phyloP scores from a whole-genome alignment of 192 early-diverging fungal genomes.

The Endogone sp. region DNA sequence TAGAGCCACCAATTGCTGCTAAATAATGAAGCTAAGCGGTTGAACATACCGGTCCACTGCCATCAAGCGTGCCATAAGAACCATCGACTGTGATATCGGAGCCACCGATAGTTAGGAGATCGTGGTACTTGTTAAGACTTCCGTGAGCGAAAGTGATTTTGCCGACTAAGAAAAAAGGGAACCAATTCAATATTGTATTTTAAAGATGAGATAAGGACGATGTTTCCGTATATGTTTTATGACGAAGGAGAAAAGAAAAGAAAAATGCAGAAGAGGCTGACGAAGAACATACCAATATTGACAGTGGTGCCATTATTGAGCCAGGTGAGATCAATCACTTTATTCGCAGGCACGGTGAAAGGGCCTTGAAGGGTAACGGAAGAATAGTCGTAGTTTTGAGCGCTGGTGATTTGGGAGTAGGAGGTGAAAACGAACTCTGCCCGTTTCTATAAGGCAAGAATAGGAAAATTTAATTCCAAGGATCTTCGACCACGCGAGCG shows the following conservation, averaged over 20 bases:
- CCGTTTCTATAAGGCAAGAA: conserved; percentile 9
- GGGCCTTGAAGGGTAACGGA: conserved; percentile 27
- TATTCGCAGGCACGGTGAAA: conserved; percentile 37
- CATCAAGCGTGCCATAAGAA: conserved; percentile 26
- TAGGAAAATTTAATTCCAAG: neutral
- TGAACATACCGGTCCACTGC: conserved; percentile 32
- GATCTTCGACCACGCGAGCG: neutral
- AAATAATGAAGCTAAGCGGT: conserved; percentile 2
- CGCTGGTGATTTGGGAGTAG: conserved; percentile 18
- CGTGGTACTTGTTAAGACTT: conserved; percentile 11
- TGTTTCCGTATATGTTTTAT: neutral
- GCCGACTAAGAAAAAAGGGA: conserved; percentile 3
- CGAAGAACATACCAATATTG: conserved; percentile 17
- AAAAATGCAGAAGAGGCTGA: neutral
- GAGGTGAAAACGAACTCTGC: conserved; percentile 14
- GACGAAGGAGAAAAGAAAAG: conserved; percentile 1
- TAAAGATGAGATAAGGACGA: too few relatives aligned
- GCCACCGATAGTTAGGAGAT: conserved; percentile 32
- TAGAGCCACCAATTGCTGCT: neutral
- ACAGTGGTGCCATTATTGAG: conserved; percentile 33
- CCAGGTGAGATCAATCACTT: conserved; percentile 27
- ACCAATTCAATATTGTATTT: neutral
- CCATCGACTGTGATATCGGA: conserved; percentile 30
- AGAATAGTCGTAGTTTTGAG: conserved; percentile 15
- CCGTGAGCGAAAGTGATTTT: conserved; percentile 32